Conservation (phyloP, 345 rosid genomes). For the Jatropha curcas region DNA sequence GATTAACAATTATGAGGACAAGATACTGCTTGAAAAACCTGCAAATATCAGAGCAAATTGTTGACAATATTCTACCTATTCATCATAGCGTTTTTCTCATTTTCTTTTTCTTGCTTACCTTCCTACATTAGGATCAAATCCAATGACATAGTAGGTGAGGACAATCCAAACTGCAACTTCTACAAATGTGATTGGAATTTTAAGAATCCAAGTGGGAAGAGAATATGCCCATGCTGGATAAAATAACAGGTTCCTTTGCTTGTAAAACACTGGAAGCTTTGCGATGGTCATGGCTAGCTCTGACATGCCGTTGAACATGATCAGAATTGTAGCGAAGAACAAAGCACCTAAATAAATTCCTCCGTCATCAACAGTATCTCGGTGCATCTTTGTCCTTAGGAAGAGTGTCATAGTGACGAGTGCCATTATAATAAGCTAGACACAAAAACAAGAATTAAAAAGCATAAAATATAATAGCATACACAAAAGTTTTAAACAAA, state of each 20-base stretch:
- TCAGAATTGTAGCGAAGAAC: constrained; percentile 49
- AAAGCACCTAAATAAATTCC: constrained; percentile 55
- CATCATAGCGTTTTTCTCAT: no score
- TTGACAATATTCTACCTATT: background rate
- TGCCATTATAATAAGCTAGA: constrained; percentile 1
- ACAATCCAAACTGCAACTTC: constrained; percentile 16
- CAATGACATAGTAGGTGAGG: constrained; percentile 26
- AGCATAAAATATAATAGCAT: background rate
- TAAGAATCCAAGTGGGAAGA: constrained; percentile 20
- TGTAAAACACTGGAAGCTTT: constrained; percentile 82
- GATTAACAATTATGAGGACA: constrained; percentile 37
- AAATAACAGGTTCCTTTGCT: constrained; percentile 69
- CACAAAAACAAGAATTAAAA: background rate
- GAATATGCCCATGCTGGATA: constrained; percentile 73
- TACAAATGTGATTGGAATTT: constrained; percentile 19
- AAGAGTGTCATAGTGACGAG: constrained; percentile 5
- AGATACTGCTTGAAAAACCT: constrained; percentile 46
- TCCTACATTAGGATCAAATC: constrained; percentile 25
- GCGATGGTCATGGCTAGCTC: constrained; percentile 71
- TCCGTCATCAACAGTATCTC: constrained; percentile 37
- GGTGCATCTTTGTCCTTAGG: constrained; percentile 14
- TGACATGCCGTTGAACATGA: constrained; percentile 71
- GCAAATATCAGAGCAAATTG: constrained; percentile 2
- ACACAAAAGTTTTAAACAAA: background rate
- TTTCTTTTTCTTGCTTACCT: constrained; percentile 11